Evolutionary conservation across 306 rosid genomes (phyloP).

Genomic region (Trifolium repens): DNA sequence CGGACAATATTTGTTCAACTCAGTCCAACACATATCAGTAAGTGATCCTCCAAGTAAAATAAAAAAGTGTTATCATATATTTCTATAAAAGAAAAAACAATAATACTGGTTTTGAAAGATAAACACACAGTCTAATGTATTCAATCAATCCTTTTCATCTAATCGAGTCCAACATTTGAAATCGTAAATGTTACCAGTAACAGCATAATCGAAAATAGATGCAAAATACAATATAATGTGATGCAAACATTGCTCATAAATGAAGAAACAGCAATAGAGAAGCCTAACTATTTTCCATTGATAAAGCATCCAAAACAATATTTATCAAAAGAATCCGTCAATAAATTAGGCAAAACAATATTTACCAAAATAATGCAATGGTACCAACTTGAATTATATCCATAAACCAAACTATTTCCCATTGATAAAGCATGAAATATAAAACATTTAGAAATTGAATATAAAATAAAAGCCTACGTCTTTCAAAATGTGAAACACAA

Average conservation of each 20-base stretch:
- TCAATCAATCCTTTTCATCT: neutral
- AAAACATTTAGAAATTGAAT: neutral
- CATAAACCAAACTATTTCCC: conserved; percentile 14
- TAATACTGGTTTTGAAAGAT: neutral
- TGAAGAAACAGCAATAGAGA: conserved; percentile 27
- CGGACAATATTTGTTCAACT: neutral
- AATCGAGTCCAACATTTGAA: neutral
- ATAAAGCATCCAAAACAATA: too few relatives aligned
- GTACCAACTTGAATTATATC: conserved; percentile 1
- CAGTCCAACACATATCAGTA: neutral
- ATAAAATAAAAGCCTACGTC: conserved; percentile 5
- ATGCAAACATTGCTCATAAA: conserved; percentile 9
- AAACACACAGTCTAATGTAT: neutral
- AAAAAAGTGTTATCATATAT: neutral
- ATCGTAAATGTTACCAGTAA: neutral
- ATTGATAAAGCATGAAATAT: conserved; percentile 23
- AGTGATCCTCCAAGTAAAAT: neutral
- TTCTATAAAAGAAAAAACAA: conserved; percentile 2
- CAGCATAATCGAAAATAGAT: neutral
- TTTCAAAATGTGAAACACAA: conserved; percentile 16
- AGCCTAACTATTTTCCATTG: too few relatives aligned
- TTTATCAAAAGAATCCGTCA: neutral
- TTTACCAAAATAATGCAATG: conserved; percentile 7
- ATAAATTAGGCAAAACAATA: conserved; percentile 20
- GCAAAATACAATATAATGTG: conserved; percentile 1